phyloP scores from a whole-genome alignment of 352 stramenopile genomes.

The Stephanocyclus meneghinianus region DNA sequence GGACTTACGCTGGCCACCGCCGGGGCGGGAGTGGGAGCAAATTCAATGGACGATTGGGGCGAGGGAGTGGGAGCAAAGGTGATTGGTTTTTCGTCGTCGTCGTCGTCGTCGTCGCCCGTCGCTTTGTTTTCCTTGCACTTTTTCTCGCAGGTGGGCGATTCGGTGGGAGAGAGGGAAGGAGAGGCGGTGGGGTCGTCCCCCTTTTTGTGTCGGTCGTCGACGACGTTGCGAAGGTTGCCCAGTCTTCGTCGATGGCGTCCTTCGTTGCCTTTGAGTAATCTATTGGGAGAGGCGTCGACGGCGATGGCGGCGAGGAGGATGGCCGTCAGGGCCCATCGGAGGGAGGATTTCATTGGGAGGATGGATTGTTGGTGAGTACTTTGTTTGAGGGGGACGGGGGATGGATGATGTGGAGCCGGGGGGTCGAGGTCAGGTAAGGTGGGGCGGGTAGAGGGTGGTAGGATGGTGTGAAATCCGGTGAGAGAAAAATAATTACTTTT shows the following conservation, averaged over 20 bases:
- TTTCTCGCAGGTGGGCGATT: background rate
- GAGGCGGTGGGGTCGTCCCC: background rate
- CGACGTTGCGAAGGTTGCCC: background rate
- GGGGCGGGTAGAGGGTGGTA: too few species aligned
- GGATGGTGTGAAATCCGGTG: too few species aligned
- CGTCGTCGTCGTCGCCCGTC: too few species aligned
- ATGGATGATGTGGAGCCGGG: too few species aligned
- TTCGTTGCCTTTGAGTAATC: background rate
- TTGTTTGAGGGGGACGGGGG: too few species aligned
- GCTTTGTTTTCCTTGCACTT: background rate
- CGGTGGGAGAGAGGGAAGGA: background rate
- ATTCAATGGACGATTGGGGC: too few species aligned
- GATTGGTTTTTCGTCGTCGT: background rate
- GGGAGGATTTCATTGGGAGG: too few species aligned
- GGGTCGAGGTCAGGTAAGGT: too few species aligned
- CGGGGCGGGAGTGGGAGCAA: background rate
- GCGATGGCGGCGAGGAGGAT: background rate
- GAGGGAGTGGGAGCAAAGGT: background rate
- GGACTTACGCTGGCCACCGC: background rate
- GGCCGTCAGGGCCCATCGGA: background rate
- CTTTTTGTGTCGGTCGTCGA: background rate
- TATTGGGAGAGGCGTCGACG: background rate
- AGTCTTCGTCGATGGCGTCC: background rate
- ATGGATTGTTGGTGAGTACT: too few species aligned
- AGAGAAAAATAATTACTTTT: too few species aligned